A percentile compares a stretch with the other conserved stretches of the same genome.
These are phyloP conservation scores for Forsythia suspensa DNA, from an alignment of 257 asterid species.

Conservation along the genomic window DNA sequence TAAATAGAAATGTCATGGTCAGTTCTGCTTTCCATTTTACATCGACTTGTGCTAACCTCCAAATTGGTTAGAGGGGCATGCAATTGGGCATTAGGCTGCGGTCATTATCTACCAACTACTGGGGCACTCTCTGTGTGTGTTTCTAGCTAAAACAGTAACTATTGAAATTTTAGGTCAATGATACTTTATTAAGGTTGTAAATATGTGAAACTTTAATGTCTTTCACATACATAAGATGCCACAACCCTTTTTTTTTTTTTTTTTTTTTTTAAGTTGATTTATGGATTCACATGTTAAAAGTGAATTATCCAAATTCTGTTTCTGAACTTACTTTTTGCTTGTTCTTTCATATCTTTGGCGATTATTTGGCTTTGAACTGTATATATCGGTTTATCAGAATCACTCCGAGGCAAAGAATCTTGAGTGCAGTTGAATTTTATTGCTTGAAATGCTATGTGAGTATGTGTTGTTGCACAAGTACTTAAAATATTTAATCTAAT, in stretches of 20 bases:
- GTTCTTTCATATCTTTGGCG: not conserved
- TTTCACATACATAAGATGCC: not conserved
- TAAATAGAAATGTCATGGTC: not conserved
- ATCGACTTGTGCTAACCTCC: not conserved
- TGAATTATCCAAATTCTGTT: not conserved
- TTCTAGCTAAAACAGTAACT: not conserved
- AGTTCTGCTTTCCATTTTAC: not conserved
- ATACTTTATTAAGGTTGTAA: not conserved
- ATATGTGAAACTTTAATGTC: not conserved
- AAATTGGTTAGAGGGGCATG: not conserved
- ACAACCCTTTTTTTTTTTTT: too few relatives aligned
- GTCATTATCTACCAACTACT: not conserved
- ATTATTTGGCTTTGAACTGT: not conserved
- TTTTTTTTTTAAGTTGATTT: not conserved
- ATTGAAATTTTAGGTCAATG: not conserved
- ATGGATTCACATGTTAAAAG: constrained; percentile 1
- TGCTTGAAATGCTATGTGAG: not conserved
- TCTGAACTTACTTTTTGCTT: not conserved
- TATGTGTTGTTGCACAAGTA: constrained; percentile 3
- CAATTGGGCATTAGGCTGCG: constrained; percentile 4
- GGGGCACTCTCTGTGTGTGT: not conserved
- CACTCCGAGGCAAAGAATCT: not conserved
- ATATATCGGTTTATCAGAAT: not conserved
- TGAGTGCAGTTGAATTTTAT: not conserved
- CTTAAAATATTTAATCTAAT: not conserved